Conservation (phyloP, 768 basidiomycete species). For the Podaxis sp. region DNA sequence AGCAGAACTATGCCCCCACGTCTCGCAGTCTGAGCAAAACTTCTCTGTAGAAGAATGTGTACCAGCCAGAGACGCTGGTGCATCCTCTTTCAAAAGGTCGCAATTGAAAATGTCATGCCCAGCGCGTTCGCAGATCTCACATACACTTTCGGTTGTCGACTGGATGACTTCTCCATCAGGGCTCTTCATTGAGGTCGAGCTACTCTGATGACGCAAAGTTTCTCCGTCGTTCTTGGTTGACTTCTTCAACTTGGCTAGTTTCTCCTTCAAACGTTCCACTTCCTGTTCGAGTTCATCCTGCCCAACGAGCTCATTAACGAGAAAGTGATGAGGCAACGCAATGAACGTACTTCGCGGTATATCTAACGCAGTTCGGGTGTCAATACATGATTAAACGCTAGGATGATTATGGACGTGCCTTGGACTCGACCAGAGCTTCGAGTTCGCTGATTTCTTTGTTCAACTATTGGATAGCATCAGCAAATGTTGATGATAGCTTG, state of each 20-base stretch:
- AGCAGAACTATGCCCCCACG: constrained; percentile 66
- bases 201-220: constrained; percentile 24
- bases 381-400: background rate
- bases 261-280: constrained; percentile 71
- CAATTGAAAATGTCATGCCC: constrained; percentile 89
- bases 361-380: constrained; percentile 42
- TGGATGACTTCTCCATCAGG: constrained; percentile 17
- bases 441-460: constrained; percentile 92
- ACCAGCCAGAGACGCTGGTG: constrained; percentile 21
- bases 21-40: constrained; percentile 85
- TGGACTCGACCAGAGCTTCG: constrained; percentile 90
- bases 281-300: constrained; percentile 88
- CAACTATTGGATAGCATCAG: constrained; percentile 42
- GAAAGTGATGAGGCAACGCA: background rate
- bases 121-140: constrained; percentile 83
- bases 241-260: constrained; percentile 62
- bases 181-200: constrained; percentile 21
- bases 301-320: constrained; percentile 4
- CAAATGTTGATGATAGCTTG: background rate
- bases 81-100: constrained; percentile 62
- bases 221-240: constrained; percentile 43
- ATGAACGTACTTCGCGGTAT: constrained; percentile 62
- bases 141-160: constrained; percentile 36
- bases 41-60: constrained; percentile 26
- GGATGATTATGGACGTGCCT: constrained; percentile 43